Base-by-base conservation (phyloP, 139 green algal genomes). In the Coelastrella sp. region DNA sequence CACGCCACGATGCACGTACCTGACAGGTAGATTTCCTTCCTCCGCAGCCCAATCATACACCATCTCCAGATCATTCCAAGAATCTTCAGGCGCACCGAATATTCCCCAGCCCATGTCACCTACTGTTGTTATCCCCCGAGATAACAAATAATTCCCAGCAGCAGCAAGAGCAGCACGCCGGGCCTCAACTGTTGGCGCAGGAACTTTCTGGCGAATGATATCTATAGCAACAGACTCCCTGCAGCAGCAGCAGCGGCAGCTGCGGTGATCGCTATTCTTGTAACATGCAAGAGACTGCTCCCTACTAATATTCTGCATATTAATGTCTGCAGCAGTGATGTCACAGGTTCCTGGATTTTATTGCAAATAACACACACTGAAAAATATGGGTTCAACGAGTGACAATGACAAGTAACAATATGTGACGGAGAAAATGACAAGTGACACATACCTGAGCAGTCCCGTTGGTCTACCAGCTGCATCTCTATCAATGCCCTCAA, bases 41-140 rank as follows among this genome's bases (percentile, higher is more conserved):
- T 87, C 86, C 15, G 91, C 93, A 2, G 83, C 84, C 0, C 88
- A 84, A 27, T 91, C 30, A 64, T 92, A 91, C 5, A 96, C 85
- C 66, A 92, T 67, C 81, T 93, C 84, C 74, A 93, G 43, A 41
- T 90, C 87, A 43, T 83, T n/a, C 89, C 87, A 92, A 0, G 78
- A 86, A 19, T 78, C 84, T 7, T 89, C 68, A 30, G 7, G 37
- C 21, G 3, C 41, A 6, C 43, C 68, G 83, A 79, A 86, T n/a
- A 78, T 1, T 43, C 86, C 63, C 45, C 90, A 79, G 8, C 93
- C 91, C 90, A 96, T 92, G 87, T 95, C 92, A 48, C 88, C 89
- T 2, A 96, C 85, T 17, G 83, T 86, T 2, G 93, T 96, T 4
- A 96, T 83, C 7, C 93, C 93, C 6, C 68, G 78, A 2, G 83